These are phyloP conservation scores for Pharus latifolius DNA, from an alignment of 176 grass and related monocot species.

Conservation along the genomic window DNA sequence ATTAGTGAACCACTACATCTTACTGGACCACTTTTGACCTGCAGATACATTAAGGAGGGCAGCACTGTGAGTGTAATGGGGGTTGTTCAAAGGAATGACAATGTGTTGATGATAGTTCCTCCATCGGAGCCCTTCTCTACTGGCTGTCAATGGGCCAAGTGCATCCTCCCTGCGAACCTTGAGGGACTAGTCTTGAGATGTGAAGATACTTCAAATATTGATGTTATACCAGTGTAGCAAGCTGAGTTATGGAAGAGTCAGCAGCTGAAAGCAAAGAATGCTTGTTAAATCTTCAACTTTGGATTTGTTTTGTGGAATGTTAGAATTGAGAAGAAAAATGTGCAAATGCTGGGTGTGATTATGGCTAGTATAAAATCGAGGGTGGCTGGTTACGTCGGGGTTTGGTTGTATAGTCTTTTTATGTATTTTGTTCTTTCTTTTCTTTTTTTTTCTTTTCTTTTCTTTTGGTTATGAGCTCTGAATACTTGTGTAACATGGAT, in stretches of 20 bases:
- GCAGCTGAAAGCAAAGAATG: constrained; percentile 14
- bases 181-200: constrained; percentile 80
- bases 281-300: constrained; percentile 36
- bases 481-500: constrained; percentile 45
- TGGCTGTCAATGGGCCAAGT: constrained; percentile 76
- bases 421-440: constrained; percentile 16
- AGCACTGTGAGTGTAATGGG: constrained; percentile 99
- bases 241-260: constrained; percentile 4
- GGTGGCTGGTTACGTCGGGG: constrained; percentile 30
- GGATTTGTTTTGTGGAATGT: constrained; percentile 32
- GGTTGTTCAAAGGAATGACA: constrained; percentile 84
- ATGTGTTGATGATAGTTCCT: constrained; percentile 84
- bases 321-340: constrained; percentile 42
- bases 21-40: neutral
- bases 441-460: neutral
- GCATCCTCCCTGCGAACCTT: constrained; percentile 58
- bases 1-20: neutral
- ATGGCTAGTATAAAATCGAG: constrained; percentile 40
- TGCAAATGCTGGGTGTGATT: constrained; percentile 70
- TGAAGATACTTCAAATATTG: constrained; percentile 83
- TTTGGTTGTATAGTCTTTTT: constrained; percentile 61
- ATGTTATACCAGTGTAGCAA: constrained; percentile 75
- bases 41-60: constrained; percentile 94
- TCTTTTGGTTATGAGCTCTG: constrained; percentile 29
- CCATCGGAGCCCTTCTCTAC: constrained; percentile 67